Conservation (phyloP, 768 basidiomycete species). For the Suillus fuscotomentosus region DNA sequence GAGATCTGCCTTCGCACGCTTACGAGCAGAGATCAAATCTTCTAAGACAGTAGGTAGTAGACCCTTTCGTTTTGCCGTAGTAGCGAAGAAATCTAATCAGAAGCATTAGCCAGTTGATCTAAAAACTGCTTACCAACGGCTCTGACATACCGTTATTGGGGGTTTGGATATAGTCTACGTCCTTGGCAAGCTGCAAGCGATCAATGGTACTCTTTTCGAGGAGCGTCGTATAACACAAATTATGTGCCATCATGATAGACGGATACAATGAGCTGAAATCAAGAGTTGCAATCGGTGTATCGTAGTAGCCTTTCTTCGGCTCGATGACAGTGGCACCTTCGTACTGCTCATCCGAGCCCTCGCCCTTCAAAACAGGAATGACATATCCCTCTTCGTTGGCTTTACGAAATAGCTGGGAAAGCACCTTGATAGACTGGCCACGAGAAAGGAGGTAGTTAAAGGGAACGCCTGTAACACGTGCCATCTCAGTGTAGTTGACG, state of each 20-base stretch:
- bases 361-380: slow-evolving; percentile 79
- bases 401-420: slow-evolving; percentile 92
- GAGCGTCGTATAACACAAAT: slow-evolving; percentile 97
- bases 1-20: slow-evolving; percentile 91
- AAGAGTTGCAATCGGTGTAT: slow-evolving; percentile 93
- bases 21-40: slow-evolving; percentile 90
- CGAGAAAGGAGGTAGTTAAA: slow-evolving; percentile 94
- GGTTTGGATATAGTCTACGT: slow-evolving; percentile 89
- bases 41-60: slow-evolving; percentile 90
- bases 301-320: slow-evolving; percentile 94
- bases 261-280: slow-evolving; percentile 99
- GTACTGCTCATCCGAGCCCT: slow-evolving; percentile 95
- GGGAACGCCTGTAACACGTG: slow-evolving; percentile 99
- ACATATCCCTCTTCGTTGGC: slow-evolving; percentile 91
- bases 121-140: background rate
- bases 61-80: slow-evolving; percentile 72
- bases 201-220: slow-evolving; percentile 79
- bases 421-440: slow-evolving; percentile 98
- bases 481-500: slow-evolving; percentile 98
- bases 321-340: slow-evolving; percentile 99
- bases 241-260: slow-evolving; percentile 99
- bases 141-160: slow-evolving; percentile 84
- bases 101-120: background rate
- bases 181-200: slow-evolving; percentile 73
- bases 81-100: slow-evolving; percentile 79